Evolutionary conservation across 1,284 basidiomycete species (phyloP), one percentile per base, ranked within the genome.

Genomic region (Heterobasidion irregulare): DNA sequence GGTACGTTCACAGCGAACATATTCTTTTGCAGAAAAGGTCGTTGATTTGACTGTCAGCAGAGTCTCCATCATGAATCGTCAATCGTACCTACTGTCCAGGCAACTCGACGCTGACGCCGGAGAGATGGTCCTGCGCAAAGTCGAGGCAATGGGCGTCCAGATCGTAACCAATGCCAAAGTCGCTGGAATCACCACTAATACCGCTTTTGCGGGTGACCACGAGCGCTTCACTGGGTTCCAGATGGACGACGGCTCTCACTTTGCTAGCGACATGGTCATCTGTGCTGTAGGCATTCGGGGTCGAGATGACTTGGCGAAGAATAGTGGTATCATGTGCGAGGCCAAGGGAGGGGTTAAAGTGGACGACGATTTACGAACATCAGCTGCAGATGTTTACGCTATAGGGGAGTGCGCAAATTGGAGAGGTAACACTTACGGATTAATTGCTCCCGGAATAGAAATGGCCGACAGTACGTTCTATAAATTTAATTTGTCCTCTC

Each of bases 401-500:
- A 50, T 50, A n/a, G 49, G 49, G 15, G 49, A 50, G 34, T 50
- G 49, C 19, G 49, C 49, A 3, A 50, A 15, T 38, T 50, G 49
- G 49, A 50, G 36, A 38, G 49, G 49, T n/a, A 50, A 50, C 16
- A 35, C 49, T 6, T 50, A 50, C 49, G 49, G 49, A n/a, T 50
- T 50, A 13, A 50, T 50, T 35, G 49, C 34, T 7, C 49, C 49
- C n/a, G 49, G 49, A 16, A 38, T 34, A 10, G 49, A 50, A 34
- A 36, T 50, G 49, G 36, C 49, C 16, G 32, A 50, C 35, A 16
- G 18, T 47, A 8, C 18, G 47, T 48, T 15, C n/a, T 26, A 26
- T n/a, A 7, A 4, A 41, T 41, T 8, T 41, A 4, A 4, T 26
- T 5, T 41, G 15, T 32, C n/a, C 47, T 26, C 26, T 19, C 10